Percentiles rank a stretch among this genome's conserved stretches.
Evolutionary conservation across 495 filamentous ascomycete species (phyloP).

Genomic region (Rhypophila decipiens): DNA sequence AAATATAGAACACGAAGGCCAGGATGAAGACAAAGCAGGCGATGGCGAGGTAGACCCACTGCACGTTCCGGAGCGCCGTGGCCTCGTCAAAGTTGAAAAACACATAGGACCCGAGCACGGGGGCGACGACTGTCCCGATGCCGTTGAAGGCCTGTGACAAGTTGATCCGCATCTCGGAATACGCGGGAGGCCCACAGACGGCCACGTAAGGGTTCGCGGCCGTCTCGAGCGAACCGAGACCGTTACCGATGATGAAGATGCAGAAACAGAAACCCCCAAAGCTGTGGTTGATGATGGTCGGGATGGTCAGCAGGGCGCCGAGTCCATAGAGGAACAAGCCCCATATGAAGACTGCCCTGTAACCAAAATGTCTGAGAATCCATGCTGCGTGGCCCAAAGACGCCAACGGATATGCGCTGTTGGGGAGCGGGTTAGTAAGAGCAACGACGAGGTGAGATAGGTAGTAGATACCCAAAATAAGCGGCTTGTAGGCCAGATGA

Average conservation of each 20-base stretch:
- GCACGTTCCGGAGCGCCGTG: slow-evolving; percentile 51
- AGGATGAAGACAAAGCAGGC: slow-evolving; percentile 62
- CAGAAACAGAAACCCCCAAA: slow-evolving; percentile 65
- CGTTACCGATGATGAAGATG: slow-evolving; percentile 65
- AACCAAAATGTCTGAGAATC: slow-evolving; percentile 59
- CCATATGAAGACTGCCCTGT: slow-evolving; percentile 54
- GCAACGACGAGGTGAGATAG: neutral
- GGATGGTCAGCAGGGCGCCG: slow-evolving; percentile 46
- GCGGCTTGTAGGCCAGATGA: slow-evolving; percentile 30
- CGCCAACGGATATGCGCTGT: slow-evolving; percentile 49
- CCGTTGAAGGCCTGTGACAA: slow-evolving; percentile 63
- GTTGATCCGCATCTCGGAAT: slow-evolving; percentile 64
- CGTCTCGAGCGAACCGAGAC: slow-evolving; percentile 64
- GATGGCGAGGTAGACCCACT: slow-evolving; percentile 72
- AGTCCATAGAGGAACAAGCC: slow-evolving; percentile 34
- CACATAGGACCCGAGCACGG: slow-evolving; percentile 59
- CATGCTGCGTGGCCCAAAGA: slow-evolving; percentile 48
- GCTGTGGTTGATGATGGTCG: slow-evolving; percentile 45
- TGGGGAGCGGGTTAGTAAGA: neutral
- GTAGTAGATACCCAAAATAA: slow-evolving; percentile 29
- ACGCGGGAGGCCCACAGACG: slow-evolving; percentile 61
- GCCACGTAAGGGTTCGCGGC: slow-evolving; percentile 49
- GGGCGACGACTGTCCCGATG: slow-evolving; percentile 55
- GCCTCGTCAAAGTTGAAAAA: slow-evolving; percentile 56
- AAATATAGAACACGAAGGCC: slow-evolving; percentile 57